Base-by-base conservation (phyloP, 23 red algal genomes). In the Agarophyton chilense region DNA sequence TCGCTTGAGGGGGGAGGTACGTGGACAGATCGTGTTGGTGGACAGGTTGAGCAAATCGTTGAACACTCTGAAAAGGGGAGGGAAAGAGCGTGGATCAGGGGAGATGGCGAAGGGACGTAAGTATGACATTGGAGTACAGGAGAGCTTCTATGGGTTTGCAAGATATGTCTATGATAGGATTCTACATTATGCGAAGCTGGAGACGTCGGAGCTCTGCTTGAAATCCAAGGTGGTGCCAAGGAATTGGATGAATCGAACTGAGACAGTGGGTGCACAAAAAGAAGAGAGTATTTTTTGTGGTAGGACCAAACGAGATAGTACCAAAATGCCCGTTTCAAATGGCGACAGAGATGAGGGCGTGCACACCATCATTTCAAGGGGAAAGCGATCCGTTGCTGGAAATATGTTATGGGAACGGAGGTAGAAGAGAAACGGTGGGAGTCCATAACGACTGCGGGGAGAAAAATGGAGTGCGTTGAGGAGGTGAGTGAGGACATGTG, bases 291-390 rank as follows among this genome's bases (percentile, higher is more conserved):
- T 12, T 10, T 67, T 67, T 18, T 10, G 32, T 14, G 17, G 32
- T 67, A 26, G 62, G 29, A 22, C n/a, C 32, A 4, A 67, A 67
- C 8, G 12, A 38, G 62, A 67, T 67, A 22, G 62, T 67, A 7
- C 62, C 62, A 12, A 67, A 40, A 77, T 77, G 72, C 72, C 72
- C 72, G 40, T 22, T 51, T 42, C 11, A 67, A 26, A 19, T 67
- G 22, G 62, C 10, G 12, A 35, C 62, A 7, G 56, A 12, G 19
- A 61, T 61, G 29, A 73, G 67, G 43, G 4, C 43, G 34, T 42
- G 35, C 12, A 49, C 67, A 6, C 67, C 67, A 49, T 73, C 43
- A 8, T 10, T 26, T 5, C 10, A 49, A 19, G 67, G 10, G 5
- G 34, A 24, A 24, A 49, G 18, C 12, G 29, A 45, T 22, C 8